Percentiles rank a stretch among this genome's conserved stretches.
These are phyloP conservation scores for Rhodocollybia butyracea DNA, from an alignment of 768 basidiomycete genomes.

Conservation along the genomic window DNA sequence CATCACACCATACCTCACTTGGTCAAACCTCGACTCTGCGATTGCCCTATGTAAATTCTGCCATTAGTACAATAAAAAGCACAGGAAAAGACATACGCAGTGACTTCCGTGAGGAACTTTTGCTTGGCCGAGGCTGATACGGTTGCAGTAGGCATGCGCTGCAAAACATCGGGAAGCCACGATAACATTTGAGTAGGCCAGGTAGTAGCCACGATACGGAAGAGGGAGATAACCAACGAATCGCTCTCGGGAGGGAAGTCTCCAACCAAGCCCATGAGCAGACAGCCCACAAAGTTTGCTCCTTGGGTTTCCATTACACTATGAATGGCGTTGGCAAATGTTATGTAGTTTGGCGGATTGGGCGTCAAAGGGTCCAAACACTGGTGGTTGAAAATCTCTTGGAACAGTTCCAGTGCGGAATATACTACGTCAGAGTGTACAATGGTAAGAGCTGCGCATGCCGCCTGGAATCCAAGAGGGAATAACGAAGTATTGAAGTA, in stretches of 20 bases:
- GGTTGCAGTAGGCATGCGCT: slow-evolving; percentile 59
- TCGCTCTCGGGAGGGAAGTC: slow-evolving; percentile 88
- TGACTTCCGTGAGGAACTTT: slow-evolving; percentile 72
- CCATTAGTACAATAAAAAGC: not conserved
- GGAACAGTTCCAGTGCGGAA: slow-evolving; percentile 78
- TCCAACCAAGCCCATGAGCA: slow-evolving; percentile 77
- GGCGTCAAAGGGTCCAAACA: slow-evolving; percentile 45
- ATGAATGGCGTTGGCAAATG: slow-evolving; percentile 62
- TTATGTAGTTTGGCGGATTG: slow-evolving; percentile 55
- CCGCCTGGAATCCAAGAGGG: slow-evolving; percentile 70
- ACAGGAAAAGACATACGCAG: slow-evolving; percentile 49
- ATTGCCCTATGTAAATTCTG: slow-evolving; percentile 56
- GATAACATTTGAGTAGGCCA: slow-evolving; percentile 67
- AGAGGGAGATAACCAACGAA: slow-evolving; percentile 70
- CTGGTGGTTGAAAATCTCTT: slow-evolving; percentile 72
- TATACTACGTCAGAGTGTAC: slow-evolving; percentile 82
- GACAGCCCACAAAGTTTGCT: slow-evolving; percentile 59
- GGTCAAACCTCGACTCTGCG: slow-evolving; percentile 64
- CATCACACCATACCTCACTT: slow-evolving; percentile 78
- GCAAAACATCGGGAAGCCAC: slow-evolving; percentile 73
- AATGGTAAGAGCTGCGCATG: slow-evolving; percentile 77
- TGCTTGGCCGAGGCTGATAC: slow-evolving; percentile 65
- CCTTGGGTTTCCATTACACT: slow-evolving; percentile 68
- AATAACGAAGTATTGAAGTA: slow-evolving; percentile 80
- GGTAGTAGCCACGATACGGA: slow-evolving; percentile 62